phyloP scores from a whole-genome alignment of 225 moss, liverwort and hornwort genomes.

The Physcomitrium patens region DNA sequence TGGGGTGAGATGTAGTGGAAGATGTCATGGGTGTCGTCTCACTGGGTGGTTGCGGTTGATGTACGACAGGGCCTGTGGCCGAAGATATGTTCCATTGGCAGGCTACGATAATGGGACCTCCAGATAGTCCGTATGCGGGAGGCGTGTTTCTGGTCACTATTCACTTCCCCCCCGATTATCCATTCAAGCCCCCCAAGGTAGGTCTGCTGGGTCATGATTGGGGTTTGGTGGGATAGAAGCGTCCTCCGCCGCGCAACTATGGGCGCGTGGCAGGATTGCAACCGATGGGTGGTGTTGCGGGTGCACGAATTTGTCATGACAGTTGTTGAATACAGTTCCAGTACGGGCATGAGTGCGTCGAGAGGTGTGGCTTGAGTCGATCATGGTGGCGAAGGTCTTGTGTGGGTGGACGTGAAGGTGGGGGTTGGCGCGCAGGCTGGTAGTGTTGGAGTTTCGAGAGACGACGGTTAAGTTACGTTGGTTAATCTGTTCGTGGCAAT shows the following conservation, averaged over 20 bases:
- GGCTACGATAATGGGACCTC: conserved; percentile 99
- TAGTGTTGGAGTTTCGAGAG: too few relatives aligned
- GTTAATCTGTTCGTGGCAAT: too few relatives aligned
- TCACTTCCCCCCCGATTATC: conserved; percentile 95
- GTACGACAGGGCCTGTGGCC: conserved; percentile 82
- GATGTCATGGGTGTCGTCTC: conserved; percentile 3
- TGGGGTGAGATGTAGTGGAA: not conserved
- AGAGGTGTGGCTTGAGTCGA: too few relatives aligned
- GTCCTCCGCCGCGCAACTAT: not conserved
- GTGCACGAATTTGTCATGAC: not conserved
- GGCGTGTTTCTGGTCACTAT: conserved; percentile 98
- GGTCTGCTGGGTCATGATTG: not conserved
- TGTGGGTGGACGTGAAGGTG: too few relatives aligned
- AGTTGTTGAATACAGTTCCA: not conserved
- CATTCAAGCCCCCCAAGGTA: conserved; percentile 99
- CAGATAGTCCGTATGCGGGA: conserved; percentile 94
- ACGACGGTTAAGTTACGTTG: too few relatives aligned
- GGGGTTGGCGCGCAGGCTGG: too few relatives aligned
- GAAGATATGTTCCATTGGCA: conserved; percentile 99
- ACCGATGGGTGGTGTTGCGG: too few relatives aligned
- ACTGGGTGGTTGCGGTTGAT: not conserved
- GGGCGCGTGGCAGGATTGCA: not conserved
- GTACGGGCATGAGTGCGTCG: not conserved
- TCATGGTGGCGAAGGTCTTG: too few relatives aligned
- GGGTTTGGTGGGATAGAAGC: not conserved